A percentile compares a stretch with the other conserved stretches of the same genome.
phyloP scores from a whole-genome alignment of 2,329 filamentous ascomycete species.

The Lecanosticta acicola region DNA sequence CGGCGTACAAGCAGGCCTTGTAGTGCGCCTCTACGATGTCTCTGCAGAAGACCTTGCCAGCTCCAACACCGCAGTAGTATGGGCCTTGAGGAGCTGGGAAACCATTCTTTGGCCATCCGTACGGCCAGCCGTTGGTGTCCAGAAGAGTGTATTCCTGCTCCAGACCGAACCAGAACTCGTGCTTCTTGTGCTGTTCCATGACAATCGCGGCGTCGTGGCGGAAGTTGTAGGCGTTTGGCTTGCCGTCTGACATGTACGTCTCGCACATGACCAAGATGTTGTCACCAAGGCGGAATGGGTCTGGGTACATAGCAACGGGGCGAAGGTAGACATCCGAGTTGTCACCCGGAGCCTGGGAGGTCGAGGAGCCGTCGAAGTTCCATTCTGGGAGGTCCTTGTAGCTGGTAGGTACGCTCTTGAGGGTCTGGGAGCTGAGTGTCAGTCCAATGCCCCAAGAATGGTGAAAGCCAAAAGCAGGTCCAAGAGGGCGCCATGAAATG shows the following conservation, averaged over 20 bases:
- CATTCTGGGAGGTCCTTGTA: conserved; percentile 67
- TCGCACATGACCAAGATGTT: conserved; percentile 94
- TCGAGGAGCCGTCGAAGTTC: conserved; percentile 87
- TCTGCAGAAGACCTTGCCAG: conserved; percentile 94
- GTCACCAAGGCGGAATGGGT: conserved; percentile 81
- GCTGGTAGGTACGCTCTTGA: conserved; percentile 52
- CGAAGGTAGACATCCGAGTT: conserved; percentile 98
- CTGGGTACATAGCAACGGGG: conserved; percentile 80
- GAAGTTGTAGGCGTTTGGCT: conserved; percentile 98
- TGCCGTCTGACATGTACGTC: conserved; percentile 90
- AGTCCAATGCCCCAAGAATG: conserved; percentile 3
- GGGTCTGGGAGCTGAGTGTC: conserved; percentile 48
- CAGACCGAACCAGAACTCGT: conserved; percentile 94
- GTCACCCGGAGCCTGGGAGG: conserved; percentile 83
- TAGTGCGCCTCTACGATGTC: conserved; percentile 96
- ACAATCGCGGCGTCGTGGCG: conserved; percentile 84
- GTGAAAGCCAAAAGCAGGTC: too few species aligned
- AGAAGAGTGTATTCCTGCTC: conserved; percentile 97
- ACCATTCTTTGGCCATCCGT: conserved; percentile 82
- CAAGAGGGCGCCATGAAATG: too few species aligned
- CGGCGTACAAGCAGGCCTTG: conserved; percentile 82
- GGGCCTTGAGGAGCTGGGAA: conserved; percentile 90
- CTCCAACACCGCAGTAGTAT: conserved; percentile 97
- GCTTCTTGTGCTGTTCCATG: conserved; percentile 77
- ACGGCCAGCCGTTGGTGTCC: conserved; percentile 78